phyloP scores from a whole-genome alignment of 2,329 filamentous ascomycete genomes.

The Rugonectria rugulosa region DNA sequence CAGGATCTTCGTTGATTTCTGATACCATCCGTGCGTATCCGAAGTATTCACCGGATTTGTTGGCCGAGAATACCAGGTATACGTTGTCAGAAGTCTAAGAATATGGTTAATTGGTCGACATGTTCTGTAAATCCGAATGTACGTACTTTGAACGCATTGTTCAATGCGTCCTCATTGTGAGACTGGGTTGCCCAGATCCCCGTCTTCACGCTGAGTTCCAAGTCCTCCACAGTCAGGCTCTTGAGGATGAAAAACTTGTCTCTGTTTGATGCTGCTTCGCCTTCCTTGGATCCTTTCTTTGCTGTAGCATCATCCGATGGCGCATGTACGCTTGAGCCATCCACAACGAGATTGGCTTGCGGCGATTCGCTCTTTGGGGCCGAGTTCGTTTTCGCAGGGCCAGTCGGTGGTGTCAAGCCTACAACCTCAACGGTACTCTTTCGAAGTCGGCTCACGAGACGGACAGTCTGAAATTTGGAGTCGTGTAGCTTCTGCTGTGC shows the following conservation, averaged over 20 bases:
- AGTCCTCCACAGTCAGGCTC: slow-evolving; percentile 87
- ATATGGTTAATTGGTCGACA: slow-evolving; percentile 9
- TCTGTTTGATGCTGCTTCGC: slow-evolving; percentile 44
- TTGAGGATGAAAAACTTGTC: slow-evolving; percentile 94
- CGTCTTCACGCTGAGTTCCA: slow-evolving; percentile 86
- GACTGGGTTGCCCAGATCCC: slow-evolving; percentile 94
- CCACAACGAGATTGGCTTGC: slow-evolving; percentile 15
- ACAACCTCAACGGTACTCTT: slow-evolving; percentile 59
- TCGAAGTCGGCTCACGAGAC: slow-evolving; percentile 84
- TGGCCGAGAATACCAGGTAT: slow-evolving; percentile 93
- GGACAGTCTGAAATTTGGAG: slow-evolving; percentile 84
- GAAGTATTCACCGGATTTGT: slow-evolving; percentile 97
- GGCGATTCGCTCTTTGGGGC: slow-evolving; percentile 23
- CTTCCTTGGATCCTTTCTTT: slow-evolving; percentile 17
- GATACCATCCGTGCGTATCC: slow-evolving; percentile 93
- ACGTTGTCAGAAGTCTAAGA: slow-evolving; percentile 79
- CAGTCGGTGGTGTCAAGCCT: slow-evolving; percentile 61
- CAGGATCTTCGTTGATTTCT: slow-evolving; percentile 79
- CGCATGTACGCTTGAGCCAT: slow-evolving; percentile 10
- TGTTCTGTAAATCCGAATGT: not conserved
- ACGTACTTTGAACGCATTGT: slow-evolving; percentile 80
- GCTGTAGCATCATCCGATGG: slow-evolving; percentile 5
- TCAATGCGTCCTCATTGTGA: slow-evolving; percentile 87
- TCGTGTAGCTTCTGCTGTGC: slow-evolving; percentile 90
- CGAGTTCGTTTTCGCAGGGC: slow-evolving; percentile 52